Percentiles rank a stretch among this genome's conserved stretches.
These are phyloP conservation scores for Moesziomyces parantarcticus DNA, from an alignment of 1,284 basidiomycete species.

Conservation along the genomic window DNA sequence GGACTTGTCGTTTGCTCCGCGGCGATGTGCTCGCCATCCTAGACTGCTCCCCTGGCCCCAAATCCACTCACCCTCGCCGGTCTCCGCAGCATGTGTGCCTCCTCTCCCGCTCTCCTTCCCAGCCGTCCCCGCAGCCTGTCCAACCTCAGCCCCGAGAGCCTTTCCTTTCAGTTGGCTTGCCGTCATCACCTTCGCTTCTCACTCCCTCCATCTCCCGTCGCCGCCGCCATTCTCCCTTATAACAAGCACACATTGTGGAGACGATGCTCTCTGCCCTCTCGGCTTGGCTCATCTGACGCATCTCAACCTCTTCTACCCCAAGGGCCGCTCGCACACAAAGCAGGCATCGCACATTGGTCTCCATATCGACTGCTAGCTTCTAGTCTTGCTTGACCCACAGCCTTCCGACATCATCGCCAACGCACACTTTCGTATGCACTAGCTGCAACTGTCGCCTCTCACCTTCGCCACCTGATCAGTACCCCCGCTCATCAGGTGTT, in stretches of 20 bases:
- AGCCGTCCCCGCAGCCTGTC: too few species aligned
- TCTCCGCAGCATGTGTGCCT: background rate
- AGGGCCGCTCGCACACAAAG: background rate
- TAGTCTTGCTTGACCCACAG: background rate
- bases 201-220: background rate
- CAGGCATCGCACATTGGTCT: background rate
- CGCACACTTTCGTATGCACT: background rate
- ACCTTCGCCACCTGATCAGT: background rate
- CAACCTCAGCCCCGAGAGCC: too few species aligned
- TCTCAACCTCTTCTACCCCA: background rate
- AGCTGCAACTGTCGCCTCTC: background rate
- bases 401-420: too few species aligned
- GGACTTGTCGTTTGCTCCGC: background rate
- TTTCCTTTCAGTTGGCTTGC: background rate
- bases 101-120: background rate
- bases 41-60: background rate
- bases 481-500: background rate
- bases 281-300: too few species aligned
- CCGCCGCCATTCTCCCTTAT: too few species aligned
- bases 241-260: too few species aligned
- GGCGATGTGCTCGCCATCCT: background rate
- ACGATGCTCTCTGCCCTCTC: too few species aligned
- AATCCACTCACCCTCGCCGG: too few species aligned
- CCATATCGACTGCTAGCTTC: too few species aligned
- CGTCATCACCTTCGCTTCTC: background rate